Evolutionary conservation across 2,329 filamentous ascomycete species (phyloP), one percentile per base, ranked within the genome.

Genomic region (Madurella mycetomatis): DNA sequence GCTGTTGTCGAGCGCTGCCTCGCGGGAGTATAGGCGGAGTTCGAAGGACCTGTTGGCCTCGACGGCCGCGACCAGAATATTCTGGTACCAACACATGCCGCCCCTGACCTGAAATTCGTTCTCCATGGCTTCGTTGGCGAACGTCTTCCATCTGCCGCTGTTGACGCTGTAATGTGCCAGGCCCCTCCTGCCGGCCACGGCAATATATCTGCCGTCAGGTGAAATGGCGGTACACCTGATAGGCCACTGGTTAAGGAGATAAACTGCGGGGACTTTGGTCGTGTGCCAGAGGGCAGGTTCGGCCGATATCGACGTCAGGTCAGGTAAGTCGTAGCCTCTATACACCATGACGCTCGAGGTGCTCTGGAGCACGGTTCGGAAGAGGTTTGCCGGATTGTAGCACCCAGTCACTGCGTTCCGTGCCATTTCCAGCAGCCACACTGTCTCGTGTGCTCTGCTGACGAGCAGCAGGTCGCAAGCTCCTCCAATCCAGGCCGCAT

Each of bases 31-130:
- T 15, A 99, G 78, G n/a, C 94, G 88, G 47, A 99, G 73, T 74
- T 96, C 88, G 64, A 91, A 91, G 18, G 85, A 85, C 61, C 85
- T 82, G 62, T 88, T 88, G 51, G 84, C 85, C 70, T 99, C 94
- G n/a, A 96, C 86, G 4, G 92, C 91, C 40, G 91, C 92, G 53
- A 97, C 89, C 16, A 99, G 78, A 32, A 97, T 88, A 71, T 99
- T 92, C 62, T 95, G 91, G 67, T 95, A 92, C 94, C 94, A 99
- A 69, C 92, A 97, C 92, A 99, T 96, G 7, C 94, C 94, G 47
- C 94, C 94, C 59, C 92, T 81, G 13, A 99, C 90, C 19, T 90
- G 84, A 67, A 99, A 99, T 59, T 92, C 90, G 64, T 92, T 91
- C 70, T 97, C 94, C 66, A 86, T 81, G 31, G 81, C 83, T 25